A percentile compares a stretch with the other conserved stretches of the same genome.
These are phyloP conservation scores for Oxytropis ochrocephala DNA, from an alignment of 306 rosid species.

Conservation along the genomic window DNA sequence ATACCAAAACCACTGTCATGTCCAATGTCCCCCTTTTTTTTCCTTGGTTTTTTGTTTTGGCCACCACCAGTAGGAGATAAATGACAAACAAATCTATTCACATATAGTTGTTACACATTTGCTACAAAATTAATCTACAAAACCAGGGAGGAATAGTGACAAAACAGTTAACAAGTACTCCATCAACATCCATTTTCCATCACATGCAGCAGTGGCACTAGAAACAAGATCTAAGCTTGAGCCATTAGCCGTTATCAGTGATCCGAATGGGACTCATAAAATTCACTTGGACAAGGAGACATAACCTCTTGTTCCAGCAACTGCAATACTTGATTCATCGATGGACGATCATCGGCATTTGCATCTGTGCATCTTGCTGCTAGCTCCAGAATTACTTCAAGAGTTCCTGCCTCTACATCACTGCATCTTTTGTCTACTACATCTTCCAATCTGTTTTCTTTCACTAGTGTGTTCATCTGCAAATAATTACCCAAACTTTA, in stretches of 20 bases:
- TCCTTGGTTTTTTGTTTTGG: background rate
- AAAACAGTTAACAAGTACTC: slow-evolving; percentile 1
- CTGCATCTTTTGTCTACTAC: slow-evolving; percentile 69
- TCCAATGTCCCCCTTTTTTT: background rate
- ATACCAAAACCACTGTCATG: slow-evolving; percentile 21
- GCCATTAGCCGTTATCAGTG: slow-evolving; percentile 20
- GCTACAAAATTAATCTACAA: slow-evolving; percentile 29
- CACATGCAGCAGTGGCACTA: background rate
- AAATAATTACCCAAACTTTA: background rate
- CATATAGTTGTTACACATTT: slow-evolving; percentile 12
- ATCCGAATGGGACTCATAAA: slow-evolving; percentile 86
- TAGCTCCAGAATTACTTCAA: slow-evolving; percentile 68
- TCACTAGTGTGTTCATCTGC: slow-evolving; percentile 73
- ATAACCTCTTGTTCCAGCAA: slow-evolving; percentile 75
- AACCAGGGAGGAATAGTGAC: slow-evolving; percentile 14
- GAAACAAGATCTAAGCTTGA: background rate
- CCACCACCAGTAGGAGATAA: background rate
- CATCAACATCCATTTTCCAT: background rate
- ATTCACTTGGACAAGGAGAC: slow-evolving; percentile 82
- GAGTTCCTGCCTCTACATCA: slow-evolving; percentile 57
- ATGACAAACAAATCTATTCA: slow-evolving; percentile 21
- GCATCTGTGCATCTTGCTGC: slow-evolving; percentile 87
- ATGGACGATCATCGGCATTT: slow-evolving; percentile 78
- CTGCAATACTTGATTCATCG: slow-evolving; percentile 81
- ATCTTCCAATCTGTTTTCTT: slow-evolving; percentile 64